Evolutionary conservation across 768 basidiomycete genomes (phyloP).

Genomic region (Russula abietina): DNA sequence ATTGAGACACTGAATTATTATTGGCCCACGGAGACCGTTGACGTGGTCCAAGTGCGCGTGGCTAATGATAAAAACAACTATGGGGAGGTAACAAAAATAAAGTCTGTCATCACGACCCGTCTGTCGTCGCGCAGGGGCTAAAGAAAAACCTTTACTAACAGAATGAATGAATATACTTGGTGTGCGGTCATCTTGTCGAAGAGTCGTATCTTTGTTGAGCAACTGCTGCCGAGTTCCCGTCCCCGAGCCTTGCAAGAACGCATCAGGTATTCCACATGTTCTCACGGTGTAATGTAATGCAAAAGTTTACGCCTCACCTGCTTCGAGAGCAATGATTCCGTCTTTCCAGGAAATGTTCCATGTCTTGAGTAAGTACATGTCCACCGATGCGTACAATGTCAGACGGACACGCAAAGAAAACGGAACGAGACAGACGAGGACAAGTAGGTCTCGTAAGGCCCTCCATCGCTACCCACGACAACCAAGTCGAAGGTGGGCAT

Average conservation of each 20-base stretch:
- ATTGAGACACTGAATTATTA: too few relatives aligned
- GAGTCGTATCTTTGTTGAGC: constrained; percentile 49
- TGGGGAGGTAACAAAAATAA: not conserved
- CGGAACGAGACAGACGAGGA: too few relatives aligned
- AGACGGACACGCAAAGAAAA: too few relatives aligned
- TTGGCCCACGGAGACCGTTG: too few relatives aligned
- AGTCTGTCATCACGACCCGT: not conserved
- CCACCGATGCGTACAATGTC: too few relatives aligned
- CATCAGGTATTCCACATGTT: not conserved
- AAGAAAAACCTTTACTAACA: constrained; percentile 32
- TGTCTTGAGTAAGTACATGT: constrained; percentile 86
- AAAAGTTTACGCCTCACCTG: constrained; percentile 50
- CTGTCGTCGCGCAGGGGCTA: not conserved
- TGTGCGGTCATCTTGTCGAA: constrained; percentile 41
- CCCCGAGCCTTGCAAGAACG: constrained; percentile 61
- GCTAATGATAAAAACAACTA: constrained; percentile 78
- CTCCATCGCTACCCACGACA: too few relatives aligned
- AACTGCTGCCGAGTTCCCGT: constrained; percentile 68
- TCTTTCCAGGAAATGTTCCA: constrained; percentile 61
- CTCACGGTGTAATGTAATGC: not conserved
- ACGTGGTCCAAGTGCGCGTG: constrained; percentile 88
- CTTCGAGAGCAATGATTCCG: constrained; percentile 81
- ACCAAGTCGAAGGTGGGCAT: too few relatives aligned
- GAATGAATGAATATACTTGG: constrained; percentile 49
- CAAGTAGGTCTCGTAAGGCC: too few relatives aligned